These are phyloP conservation scores for Daldinia grandis DNA, from an alignment of 495 filamentous ascomycete species.

Conservation along the genomic window DNA sequence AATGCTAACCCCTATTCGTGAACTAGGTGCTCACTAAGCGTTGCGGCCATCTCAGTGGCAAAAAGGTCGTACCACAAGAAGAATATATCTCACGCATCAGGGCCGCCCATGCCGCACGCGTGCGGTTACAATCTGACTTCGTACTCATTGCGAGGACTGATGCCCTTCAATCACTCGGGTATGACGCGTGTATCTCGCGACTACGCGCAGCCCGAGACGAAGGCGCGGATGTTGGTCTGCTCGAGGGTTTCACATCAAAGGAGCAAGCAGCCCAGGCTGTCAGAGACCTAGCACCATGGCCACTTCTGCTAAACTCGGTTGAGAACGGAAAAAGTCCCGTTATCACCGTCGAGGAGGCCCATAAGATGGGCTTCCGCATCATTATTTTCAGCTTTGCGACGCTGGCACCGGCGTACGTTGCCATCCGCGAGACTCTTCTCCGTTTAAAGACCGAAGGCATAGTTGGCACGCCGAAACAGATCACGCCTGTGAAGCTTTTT, in stretches of 20 bases:
- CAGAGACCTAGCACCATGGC: conserved; percentile 64
- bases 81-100: conserved; percentile 66
- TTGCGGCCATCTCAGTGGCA: conserved; percentile 68
- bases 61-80: conserved; percentile 64
- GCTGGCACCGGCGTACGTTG: conserved; percentile 61
- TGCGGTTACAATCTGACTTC: conserved; percentile 61
- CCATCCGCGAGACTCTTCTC: conserved; percentile 57
- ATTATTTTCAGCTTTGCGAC: conserved; percentile 68
- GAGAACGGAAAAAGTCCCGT: conserved; percentile 67
- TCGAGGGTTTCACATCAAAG: conserved; percentile 68
- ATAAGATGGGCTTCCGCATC: conserved; percentile 70
- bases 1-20: conserved; percentile 5
- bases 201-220: conserved; percentile 60
- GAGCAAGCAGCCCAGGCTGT: conserved; percentile 62
- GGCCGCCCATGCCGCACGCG: conserved; percentile 53
- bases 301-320: conserved; percentile 71
- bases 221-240: conserved; percentile 70
- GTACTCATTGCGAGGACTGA: conserved; percentile 73
- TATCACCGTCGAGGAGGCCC: conserved; percentile 64
- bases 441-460: conserved; percentile 60
- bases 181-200: conserved; percentile 55
- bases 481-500: conserved; percentile 50
- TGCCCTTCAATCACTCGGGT: conserved; percentile 66
- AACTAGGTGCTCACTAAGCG: conserved; percentile 61
- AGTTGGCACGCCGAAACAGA: conserved; percentile 55